phyloP scores from a whole-genome alignment of 352 stramenopile species.

The Phytophthora capsici region DNA sequence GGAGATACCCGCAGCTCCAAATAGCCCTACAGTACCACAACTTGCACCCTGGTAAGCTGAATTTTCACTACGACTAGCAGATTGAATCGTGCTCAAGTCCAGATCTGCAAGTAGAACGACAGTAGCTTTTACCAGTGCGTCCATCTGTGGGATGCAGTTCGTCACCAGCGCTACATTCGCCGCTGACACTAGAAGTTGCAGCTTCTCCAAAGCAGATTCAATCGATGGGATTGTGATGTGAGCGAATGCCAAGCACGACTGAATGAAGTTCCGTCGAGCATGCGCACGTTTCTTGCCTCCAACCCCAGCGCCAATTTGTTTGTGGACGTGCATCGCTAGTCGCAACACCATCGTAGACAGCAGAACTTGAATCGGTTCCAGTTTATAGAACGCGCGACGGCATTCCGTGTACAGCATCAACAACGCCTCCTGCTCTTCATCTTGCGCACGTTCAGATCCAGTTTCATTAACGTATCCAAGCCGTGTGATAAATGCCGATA shows the following conservation, averaged over 20 bases:
- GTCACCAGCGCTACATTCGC: slow-evolving; percentile 75
- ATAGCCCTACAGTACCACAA: slow-evolving; percentile 8
- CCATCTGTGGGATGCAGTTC: slow-evolving; percentile 86
- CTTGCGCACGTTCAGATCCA: slow-evolving; percentile 31
- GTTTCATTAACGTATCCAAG: slow-evolving; percentile 50
- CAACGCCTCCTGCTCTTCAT: slow-evolving; percentile 83
- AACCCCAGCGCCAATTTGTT: slow-evolving; percentile 29
- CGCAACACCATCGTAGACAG: slow-evolving; percentile 64
- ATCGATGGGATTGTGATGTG: slow-evolving; percentile 92
- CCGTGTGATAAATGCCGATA: slow-evolving; percentile 82
- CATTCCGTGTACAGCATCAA: slow-evolving; percentile 91
- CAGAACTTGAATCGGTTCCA: slow-evolving; percentile 74
- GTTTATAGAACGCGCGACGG: slow-evolving; percentile 87
- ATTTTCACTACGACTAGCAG: background rate
- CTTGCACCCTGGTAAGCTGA: background rate
- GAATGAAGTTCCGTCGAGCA: slow-evolving; percentile 75
- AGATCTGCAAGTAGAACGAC: slow-evolving; percentile 84
- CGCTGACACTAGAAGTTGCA: slow-evolving; percentile 71
- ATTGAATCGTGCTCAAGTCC: slow-evolving; percentile 29
- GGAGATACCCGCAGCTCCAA: slow-evolving; percentile 15
- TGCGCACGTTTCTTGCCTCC: slow-evolving; percentile 37
- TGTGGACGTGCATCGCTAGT: slow-evolving; percentile 68
- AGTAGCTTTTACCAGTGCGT: slow-evolving; percentile 81
- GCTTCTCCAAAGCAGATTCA: slow-evolving; percentile 42
- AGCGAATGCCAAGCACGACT: slow-evolving; percentile 89